Conservation (phyloP, 805 yeast species). For the Diddensiella transvaalensis region DNA sequence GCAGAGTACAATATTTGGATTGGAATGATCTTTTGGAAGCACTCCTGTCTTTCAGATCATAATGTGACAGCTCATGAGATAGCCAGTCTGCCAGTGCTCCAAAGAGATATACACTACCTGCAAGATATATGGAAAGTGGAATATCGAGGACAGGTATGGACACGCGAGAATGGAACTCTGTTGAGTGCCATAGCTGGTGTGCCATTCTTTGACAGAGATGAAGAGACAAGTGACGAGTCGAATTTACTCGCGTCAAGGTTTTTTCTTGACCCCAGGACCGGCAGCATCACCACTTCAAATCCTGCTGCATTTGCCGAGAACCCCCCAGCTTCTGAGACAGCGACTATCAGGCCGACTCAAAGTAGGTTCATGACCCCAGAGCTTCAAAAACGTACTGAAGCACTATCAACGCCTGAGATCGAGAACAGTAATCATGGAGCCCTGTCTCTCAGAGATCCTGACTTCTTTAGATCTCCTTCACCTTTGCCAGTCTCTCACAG, state of each 20-base stretch:
- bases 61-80: neutral
- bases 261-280: neutral
- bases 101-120: neutral
- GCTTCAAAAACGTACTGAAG: neutral
- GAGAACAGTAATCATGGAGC: neutral
- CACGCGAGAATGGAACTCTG: neutral
- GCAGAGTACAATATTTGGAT: neutral
- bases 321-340: neutral
- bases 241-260: neutral
- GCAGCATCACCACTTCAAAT: neutral
- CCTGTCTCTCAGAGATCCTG: neutral
- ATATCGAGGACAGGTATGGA: neutral
- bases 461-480: neutral
- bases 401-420: neutral
- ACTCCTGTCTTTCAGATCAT: neutral
- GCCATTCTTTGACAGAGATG: neutral
- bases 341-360: neutral
- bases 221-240: neutral
- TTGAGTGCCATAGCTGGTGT: neutral
- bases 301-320: neutral
- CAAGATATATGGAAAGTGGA: conserved; percentile 1
- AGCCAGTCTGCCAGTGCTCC: neutral
- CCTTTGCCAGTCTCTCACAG: no score
- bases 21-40: conserved; percentile 1
- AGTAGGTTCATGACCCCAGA: neutral